Evolutionary conservation across 331 rosid genomes (phyloP).

Genomic region (Malus hybrid): DNA sequence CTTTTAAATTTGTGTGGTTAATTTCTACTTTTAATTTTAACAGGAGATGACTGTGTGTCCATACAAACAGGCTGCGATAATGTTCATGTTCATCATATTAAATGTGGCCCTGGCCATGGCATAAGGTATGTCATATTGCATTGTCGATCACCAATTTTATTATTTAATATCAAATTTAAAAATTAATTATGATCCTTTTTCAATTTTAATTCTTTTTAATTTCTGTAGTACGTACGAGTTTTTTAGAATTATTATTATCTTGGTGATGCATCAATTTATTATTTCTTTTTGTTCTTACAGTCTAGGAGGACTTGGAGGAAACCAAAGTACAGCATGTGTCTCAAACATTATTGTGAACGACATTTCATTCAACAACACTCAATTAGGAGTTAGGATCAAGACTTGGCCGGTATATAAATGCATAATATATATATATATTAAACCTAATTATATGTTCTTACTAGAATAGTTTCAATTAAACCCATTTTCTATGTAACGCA

Average conservation of each 20-base stretch:
- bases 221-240: background rate
- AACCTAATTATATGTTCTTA: too few species aligned
- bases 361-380: conserved; percentile 59
- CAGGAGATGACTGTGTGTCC: conserved; percentile 99
- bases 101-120: conserved; percentile 99
- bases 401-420: conserved; percentile 76
- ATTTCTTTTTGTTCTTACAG: conserved; percentile 23
- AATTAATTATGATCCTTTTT: too few species aligned
- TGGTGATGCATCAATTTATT: background rate
- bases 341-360: conserved; percentile 65
- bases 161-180: too few species aligned
- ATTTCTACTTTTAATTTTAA: background rate
- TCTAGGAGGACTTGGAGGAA: conserved; percentile 81
- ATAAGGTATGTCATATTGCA: conserved; percentile 53
- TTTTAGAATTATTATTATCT: background rate
- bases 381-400: conserved; percentile 83
- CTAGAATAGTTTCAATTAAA: too few species aligned
- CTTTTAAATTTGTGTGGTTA: background rate
- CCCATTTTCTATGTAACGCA: too few species aligned
- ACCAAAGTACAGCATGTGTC: conserved; percentile 74
- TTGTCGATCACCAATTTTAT: background rate
- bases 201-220: background rate
- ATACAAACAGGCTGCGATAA: conserved; percentile 91
- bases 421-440: too few species aligned
- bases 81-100: conserved; percentile 73